A percentile compares a stretch with the other conserved stretches of the same genome.
Conservation (phyloP, 2,329 filamentous ascomycete species). For the Phaeomoniella chlamydospora region DNA sequence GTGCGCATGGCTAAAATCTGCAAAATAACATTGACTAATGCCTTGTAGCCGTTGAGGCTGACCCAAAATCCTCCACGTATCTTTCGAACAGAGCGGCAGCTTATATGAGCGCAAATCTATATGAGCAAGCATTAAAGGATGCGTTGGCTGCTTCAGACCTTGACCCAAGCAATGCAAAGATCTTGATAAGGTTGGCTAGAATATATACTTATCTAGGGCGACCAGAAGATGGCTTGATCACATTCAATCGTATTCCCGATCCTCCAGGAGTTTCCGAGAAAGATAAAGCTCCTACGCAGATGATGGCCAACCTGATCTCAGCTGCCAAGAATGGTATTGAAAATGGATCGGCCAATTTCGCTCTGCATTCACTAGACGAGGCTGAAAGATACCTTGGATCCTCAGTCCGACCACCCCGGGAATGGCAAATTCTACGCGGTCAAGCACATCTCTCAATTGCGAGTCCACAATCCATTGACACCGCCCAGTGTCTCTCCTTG, state of each 20-base stretch:
- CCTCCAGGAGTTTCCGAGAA: slow-evolving; percentile 64
- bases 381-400: slow-evolving; percentile 67
- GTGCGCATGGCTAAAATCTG: slow-evolving; percentile 33
- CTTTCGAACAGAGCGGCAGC: slow-evolving; percentile 90
- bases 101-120: slow-evolving; percentile 76
- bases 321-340: slow-evolving; percentile 32
- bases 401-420: slow-evolving; percentile 67
- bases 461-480: slow-evolving; percentile 72
- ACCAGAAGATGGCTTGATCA: slow-evolving; percentile 72
- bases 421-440: slow-evolving; percentile 86
- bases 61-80: slow-evolving; percentile 76
- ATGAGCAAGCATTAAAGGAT: slow-evolving; percentile 69
- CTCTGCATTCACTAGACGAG: slow-evolving; percentile 77
- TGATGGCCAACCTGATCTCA: slow-evolving; percentile 41
- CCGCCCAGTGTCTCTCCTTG: slow-evolving; percentile 89
- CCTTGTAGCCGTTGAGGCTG: slow-evolving; percentile 64
- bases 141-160: slow-evolving; percentile 68
- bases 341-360: slow-evolving; percentile 69
- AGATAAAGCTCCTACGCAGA: slow-evolving; percentile 68
- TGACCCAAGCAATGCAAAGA: slow-evolving; percentile 76
- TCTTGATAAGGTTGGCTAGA: slow-evolving; percentile 72
- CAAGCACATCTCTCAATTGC: slow-evolving; percentile 90
- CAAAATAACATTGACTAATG: slow-evolving; percentile 4
- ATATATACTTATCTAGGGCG: slow-evolving; percentile 80
- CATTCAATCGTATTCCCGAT: slow-evolving; percentile 59